Evolutionary conservation across 352 stramenopile genomes (phyloP), one percentile per base, ranked within the genome.

Genomic region (Globisporangium nodosum): DNA sequence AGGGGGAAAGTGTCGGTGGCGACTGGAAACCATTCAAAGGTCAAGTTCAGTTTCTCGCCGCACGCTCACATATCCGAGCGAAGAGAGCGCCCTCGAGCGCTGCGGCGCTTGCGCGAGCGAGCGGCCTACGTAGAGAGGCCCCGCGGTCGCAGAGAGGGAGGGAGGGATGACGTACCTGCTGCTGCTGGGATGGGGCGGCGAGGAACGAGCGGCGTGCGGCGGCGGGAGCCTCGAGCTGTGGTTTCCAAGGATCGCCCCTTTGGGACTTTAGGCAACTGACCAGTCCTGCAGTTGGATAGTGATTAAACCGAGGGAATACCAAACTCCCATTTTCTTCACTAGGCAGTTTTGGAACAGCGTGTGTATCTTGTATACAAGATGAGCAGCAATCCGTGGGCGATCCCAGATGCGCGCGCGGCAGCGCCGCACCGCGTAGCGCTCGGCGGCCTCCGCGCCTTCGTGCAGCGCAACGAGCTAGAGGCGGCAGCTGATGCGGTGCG

Each of bases 401-500:
- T 43, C 12, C 37, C 37, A 0, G 49, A 64, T 47, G 27, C 52
- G 45, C 47, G 40, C 37, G 56, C 54, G 30, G 59, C 53, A 16
- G 58, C 53, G 9, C 49, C 48, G 13, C 63, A 70, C 30, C 69
- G 59, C 18, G 65, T 66, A 3, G 56, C 69, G 5, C 58, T 84
- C 5, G 73, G 76, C 52, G 65, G 70, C 0, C n/a, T 78, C 49
- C 65, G 72, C 52, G 63, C 61, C 1, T 78, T 84, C 49, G 70
- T 73, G n/a, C 31, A 64, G 51, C 71, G 69, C 45, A 65, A 81
- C 42, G 48, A 68, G 58, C 54, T 84, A 6, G n/a, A 24, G 20
- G 20, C 43, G n/a, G 42, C 35, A 5, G 11, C 35, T 37, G 56
- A 60, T 42, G 12, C 9, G 15, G 5, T 49, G 15, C 12, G 20